Evolutionary conservation across 352 stramenopile species (phyloP), one percentile per base, ranked within the genome.

Genomic region (Pythium volutum): DNA sequence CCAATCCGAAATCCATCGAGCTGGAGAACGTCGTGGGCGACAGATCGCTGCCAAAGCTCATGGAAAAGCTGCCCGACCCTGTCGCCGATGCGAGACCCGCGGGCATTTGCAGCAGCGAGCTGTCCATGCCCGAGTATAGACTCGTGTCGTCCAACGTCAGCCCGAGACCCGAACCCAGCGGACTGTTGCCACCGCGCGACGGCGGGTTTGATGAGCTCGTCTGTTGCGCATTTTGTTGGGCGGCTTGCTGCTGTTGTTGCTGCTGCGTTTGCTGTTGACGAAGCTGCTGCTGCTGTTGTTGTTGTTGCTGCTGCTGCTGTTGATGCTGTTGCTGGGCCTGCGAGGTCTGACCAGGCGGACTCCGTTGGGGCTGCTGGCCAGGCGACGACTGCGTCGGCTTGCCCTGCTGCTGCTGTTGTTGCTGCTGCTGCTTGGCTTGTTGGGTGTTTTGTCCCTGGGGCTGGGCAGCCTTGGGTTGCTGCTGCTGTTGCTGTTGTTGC

Each of bases 11-110:
- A 62, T 92, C 82, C 66, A 83, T 87, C 48, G 74, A 74, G 15
- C 64, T 57, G 22, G 62, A 79, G 42, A 89, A 87, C 55, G 77
- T 79, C 18, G 77, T 87, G 1, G 80, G 80, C 14, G 75, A 88
- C 34, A 88, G 59, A 43, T 88, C 77, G 57, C 81, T 87, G 31
- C 66, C 65, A 52, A 88, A 90, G 42, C 68, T 73, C 71, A 88
- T 87, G 10, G 60, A 64, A 50, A 83, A 87, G 29, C 61, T 73
- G 12, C 69, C 79, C 20, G 71, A 73, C 16, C 61, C 63, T 1
- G 66, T 57, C 1, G 72, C 70, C 1, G 67, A 69, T 29, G 57
- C 62, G 31, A 89, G 64, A 29, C 74, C 84, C 15, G 72, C 74
- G 10, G 74, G 71, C 78, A 89, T 86, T 57, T 85, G 78, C 55